Percentiles rank a stretch among this genome's conserved stretches.
Conservation (phyloP, 179 eudicot genomes). For the Patellifolia procumbens region DNA sequence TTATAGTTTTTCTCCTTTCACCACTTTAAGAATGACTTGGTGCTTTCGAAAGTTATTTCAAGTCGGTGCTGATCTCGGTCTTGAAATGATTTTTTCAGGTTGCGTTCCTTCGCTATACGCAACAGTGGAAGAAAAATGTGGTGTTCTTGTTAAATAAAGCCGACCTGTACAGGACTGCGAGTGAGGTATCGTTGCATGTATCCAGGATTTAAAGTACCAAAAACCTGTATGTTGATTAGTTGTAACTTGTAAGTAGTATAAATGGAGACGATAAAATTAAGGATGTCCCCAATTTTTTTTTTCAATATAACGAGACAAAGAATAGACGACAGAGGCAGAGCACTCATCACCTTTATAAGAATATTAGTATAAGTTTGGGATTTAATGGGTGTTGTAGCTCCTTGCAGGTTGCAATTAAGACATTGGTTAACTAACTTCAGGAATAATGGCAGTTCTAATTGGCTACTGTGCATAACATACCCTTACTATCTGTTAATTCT, state of each 20-base stretch:
- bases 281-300: neutral
- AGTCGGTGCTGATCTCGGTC: conserved; percentile 6
- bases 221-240: neutral
- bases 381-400: neutral
- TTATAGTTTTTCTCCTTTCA: neutral
- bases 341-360: neutral
- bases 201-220: neutral
- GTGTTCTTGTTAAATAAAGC: conserved; percentile 90
- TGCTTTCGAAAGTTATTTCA: conserved; percentile 1
- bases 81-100: conserved; percentile 59
- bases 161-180: conserved; percentile 61
- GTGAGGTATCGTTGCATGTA: conserved; percentile 54
- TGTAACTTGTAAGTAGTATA: neutral
- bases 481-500: neutral
- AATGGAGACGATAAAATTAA: neutral
- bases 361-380: neutral
- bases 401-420: neutral
- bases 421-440: neutral
- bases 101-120: conserved; percentile 86
- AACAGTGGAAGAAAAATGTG: conserved; percentile 93
- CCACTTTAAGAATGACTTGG: neutral
- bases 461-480: conserved; percentile 2
- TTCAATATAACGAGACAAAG: neutral
- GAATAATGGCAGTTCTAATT: neutral
- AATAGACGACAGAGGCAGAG: neutral